These are phyloP conservation scores for Tranzscheliella williamsii DNA, from an alignment of 1,284 basidiomycete species.

Conservation along the genomic window DNA sequence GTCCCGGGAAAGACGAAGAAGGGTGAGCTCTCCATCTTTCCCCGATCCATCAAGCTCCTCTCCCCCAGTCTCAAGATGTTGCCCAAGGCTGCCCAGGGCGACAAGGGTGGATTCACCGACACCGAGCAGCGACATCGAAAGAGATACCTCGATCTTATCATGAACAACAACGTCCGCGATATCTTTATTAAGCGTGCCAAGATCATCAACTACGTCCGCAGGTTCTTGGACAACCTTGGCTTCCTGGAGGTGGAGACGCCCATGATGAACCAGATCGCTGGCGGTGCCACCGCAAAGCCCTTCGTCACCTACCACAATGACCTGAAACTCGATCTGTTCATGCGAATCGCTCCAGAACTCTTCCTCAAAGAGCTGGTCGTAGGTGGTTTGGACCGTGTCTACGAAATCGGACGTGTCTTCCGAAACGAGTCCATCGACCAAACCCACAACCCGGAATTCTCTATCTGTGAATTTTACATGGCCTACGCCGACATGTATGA, in stretches of 20 bases:
- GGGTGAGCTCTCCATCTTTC: constrained; percentile 90
- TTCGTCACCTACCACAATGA: constrained; percentile 99
- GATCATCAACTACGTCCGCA: constrained; percentile 69
- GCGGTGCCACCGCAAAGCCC: constrained; percentile 96
- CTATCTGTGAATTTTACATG: constrained; percentile 99
- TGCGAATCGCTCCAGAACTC: constrained; percentile 95
- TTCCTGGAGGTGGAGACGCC: constrained; percentile 99
- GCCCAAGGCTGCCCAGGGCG: constrained; percentile 62
- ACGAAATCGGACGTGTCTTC: constrained; percentile 98
- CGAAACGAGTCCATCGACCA: constrained; percentile 98
- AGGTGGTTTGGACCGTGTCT: constrained; percentile 94
- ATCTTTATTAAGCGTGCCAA: constrained; percentile 81
- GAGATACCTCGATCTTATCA: constrained; percentile 96
- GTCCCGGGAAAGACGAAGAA: constrained; percentile 89
- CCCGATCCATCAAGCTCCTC: constrained; percentile 81
- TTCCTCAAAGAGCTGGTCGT: constrained; percentile 98
- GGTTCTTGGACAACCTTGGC: constrained; percentile 85
- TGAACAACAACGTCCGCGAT: constrained; percentile 86
- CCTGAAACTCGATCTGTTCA: constrained; percentile 93
- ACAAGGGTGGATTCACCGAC: constrained; percentile 72
- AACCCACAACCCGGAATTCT: constrained; percentile 68
- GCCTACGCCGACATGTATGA: constrained; percentile 99
- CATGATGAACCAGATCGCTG: constrained; percentile 95
- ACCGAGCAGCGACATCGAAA: constrained; percentile 97
- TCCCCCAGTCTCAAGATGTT: constrained; percentile 95